Base-by-base conservation (phyloP, 1,139 yeast genomes). In the Yamadazyma blattariae region DNA sequence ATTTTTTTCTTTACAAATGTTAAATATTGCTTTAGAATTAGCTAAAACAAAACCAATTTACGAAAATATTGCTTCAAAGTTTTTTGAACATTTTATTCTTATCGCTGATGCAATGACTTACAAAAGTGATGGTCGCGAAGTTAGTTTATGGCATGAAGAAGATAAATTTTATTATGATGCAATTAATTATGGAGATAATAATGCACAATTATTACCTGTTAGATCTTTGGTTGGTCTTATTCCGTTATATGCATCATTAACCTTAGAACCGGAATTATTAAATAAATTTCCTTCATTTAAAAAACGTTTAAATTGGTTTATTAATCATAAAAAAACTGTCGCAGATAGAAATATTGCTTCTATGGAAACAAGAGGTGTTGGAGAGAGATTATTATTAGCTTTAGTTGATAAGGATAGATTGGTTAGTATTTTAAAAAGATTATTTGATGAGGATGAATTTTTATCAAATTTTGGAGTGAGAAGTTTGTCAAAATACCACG, bases 81-180 rank as follows among this genome's bases (percentile, higher is more conserved):
- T 90, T 61, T 89, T 90, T 64, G 97, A 90, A 64, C 97, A 90
- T 61, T 90, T 89, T 60, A 67, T 90, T 43, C 71, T 89, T 54
- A 90, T 90, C 67, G 90, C 96, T 28, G 97, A 90, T 62, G 96
- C 97, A 19, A 86, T 90, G 95, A 80, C 95, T 14, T 87, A 79
- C 60, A 62, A 79, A 42, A 63, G 71, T 41, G 79, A 77, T 22
- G 69, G 75, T 38, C 77, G 77, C 18, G 76, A 71, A 33, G 79
- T 77, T 47, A 83, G 92, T 0, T 68, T 90, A 46, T 90, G 97
- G 97, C 88, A 88, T 57, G 96, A 89, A 39, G 76, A 77, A 26
- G 97, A 89, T 54, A 77, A 87, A 46, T 90, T 90, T 55, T 90
- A 87, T 59, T 90, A 90, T 53, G 97, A 90, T 61, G 90, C 95